Base-by-base conservation (phyloP, 2,329 filamentous ascomycete genomes). In the Diaporthe destruens region DNA sequence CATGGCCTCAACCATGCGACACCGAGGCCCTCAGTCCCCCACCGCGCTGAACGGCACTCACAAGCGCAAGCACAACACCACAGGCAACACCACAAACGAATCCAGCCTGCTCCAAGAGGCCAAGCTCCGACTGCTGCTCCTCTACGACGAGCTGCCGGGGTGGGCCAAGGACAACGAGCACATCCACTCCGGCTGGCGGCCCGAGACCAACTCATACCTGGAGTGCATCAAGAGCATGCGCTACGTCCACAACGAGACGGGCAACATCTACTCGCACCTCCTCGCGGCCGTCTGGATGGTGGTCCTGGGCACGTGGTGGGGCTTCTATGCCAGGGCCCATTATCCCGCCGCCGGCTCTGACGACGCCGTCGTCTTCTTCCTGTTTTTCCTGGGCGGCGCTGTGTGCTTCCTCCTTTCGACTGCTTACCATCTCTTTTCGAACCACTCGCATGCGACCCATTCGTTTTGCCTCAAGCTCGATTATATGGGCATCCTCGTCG, bases 101-200 rank as follows among this genome's bases (percentile, higher is more conserved):
- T 29, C 55, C 11, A 36, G 12, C 36, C 25, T 59, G 55, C 55
- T 59, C 20, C 55, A 59, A 34, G 34, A 34, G n/a, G 55, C 55
- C 55, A 59, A 59, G 55, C 18, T 12, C 32, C 55, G 55, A 59
- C 25, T 42, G 36, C 76, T 78, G 14, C 74, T 78, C 23, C 42
- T 71, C 47, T 75, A 72, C 25, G 75, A 82, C 51, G 79, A 84
- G 25, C 75, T 86, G 6, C 84, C 85, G 1, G 75, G 77, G 59
- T 87, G 85, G 84, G 80, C 81, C 69, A 80, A 82, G 72, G 80
- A 83, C 74, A 86, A 85, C 73, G 75, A 77, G 11, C 83, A 80
- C 74, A 83, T 86, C 68, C 77, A 78, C 39, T 77, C 79, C 7
- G 84, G 83, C 23, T 87, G 87, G 75, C 83, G 85, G 20, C 82